Evolutionary conservation across 1,139 yeast genomes (phyloP).

Genomic region (Nadsonia starkeyi-henricii): DNA sequence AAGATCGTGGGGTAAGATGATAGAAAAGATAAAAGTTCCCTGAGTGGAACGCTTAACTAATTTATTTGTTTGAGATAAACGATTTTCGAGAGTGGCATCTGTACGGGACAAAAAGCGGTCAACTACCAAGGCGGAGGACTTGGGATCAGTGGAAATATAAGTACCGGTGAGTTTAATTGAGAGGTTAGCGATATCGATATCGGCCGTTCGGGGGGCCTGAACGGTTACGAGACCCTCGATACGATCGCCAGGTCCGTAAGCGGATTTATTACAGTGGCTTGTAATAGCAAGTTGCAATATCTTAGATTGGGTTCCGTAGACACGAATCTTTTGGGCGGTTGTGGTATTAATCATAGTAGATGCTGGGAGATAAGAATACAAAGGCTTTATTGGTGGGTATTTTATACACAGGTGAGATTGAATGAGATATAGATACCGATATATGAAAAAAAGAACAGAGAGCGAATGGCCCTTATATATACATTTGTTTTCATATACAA

Average conservation of each 20-base stretch:
- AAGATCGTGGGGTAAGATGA: not conserved
- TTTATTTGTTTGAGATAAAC: not conserved
- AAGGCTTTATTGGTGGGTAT: not conserved
- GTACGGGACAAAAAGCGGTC: not conserved
- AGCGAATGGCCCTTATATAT: not conserved
- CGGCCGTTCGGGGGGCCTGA: not conserved
- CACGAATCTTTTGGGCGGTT: not conserved
- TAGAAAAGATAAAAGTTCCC: not conserved
- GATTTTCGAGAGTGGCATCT: not conserved
- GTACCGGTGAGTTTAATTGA: not conserved
- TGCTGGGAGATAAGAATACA: too few relatives aligned
- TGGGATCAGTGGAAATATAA: not conserved
- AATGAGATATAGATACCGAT: not conserved
- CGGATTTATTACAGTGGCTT: not conserved
- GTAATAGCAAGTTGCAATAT: not conserved
- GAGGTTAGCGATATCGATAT: not conserved
- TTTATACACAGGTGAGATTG: not conserved
- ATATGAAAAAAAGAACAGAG: not conserved
- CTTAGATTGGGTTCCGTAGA: not conserved
- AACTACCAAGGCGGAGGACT: not conserved
- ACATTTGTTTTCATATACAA: not conserved
- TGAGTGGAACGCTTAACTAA: not conserved
- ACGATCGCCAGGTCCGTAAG: not conserved
- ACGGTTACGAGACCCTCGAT: not conserved
- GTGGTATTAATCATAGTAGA: not conserved